Evolutionary conservation across 192 early-diverging fungal species (phyloP).

Genomic region (Coemansia sp.): DNA sequence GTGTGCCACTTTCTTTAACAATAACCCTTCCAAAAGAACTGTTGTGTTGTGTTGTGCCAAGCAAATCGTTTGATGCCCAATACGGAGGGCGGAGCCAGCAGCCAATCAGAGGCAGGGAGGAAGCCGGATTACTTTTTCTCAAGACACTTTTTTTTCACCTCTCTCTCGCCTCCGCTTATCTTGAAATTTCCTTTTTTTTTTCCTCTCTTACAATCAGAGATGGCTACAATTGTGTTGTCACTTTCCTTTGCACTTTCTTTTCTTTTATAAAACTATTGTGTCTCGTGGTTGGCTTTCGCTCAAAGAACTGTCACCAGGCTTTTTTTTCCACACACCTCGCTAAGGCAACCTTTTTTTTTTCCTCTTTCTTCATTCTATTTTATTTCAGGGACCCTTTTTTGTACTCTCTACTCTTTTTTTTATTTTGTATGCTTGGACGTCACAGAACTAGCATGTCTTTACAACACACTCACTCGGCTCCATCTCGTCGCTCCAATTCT

Average conservation of each 20-base stretch:
- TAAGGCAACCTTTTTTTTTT: conserved; percentile 5
- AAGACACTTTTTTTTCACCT: too few relatives aligned
- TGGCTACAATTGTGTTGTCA: neutral
- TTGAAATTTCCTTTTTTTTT: neutral
- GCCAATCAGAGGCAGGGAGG: too few relatives aligned
- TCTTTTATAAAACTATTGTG: neutral
- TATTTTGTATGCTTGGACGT: neutral
- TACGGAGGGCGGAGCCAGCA: too few relatives aligned
- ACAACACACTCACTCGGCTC: neutral
- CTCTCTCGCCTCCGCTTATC: neutral
- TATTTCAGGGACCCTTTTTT: conserved; percentile 1
- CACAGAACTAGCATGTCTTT: conserved; percentile 12
- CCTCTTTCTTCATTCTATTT: neutral
- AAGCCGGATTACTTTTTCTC: too few relatives aligned
- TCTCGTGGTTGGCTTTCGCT: neutral
- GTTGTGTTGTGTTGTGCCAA: neutral
- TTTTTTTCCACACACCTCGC: too few relatives aligned
- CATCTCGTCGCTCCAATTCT: neutral
- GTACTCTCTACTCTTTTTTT: neutral
- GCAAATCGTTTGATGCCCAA: too few relatives aligned
- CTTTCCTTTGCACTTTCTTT: neutral
- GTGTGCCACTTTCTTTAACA: neutral
- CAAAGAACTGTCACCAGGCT: neutral
- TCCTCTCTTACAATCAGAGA: neutral
- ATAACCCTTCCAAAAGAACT: neutral